Evolutionary conservation across 257 asterid genomes (phyloP), one percentile per base, ranked within the genome.

Genomic region (Ligustrum vulgare): DNA sequence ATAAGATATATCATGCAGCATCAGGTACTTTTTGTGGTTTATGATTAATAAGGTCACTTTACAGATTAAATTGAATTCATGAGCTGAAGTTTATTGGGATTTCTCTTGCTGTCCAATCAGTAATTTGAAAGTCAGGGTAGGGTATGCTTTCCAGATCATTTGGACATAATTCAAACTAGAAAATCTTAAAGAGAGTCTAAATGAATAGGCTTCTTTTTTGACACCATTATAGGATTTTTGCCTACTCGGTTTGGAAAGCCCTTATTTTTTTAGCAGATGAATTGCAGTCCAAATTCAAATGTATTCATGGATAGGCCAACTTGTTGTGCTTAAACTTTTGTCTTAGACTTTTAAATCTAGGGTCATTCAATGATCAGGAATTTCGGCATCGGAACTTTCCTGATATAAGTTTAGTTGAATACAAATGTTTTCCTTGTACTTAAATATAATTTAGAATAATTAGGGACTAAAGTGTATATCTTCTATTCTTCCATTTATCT

Each of bases 351-450:
- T 32, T 65, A 63, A 34, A 45, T n/a, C 18, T 43, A 7, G 31
- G 62, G 71, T 72, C 70, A 56, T 67, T 31, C 70, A 45, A 64
- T 74, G 77, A 66, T 70, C 33, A 41, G 80, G 73, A 34, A 41
- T 13, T 35, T n/a, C 28, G 71, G 22, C 56, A 39, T 22, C 32
- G 56, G 2, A 77, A 39, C 11, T 71, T 23, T 75, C 69, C 41
- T 41, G 37, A 12, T 37, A 28, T 35, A 69, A 34, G 32, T 20
- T 41, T n/a, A n/a, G n/a, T n/a, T n/a, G n/a, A n/a, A n/a, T n/a
- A n/a, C n/a, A n/a, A n/a, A n/a, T n/a, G n/a, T n/a, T n/a, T n/a
- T n/a, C n/a, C n/a, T n/a, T n/a, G n/a, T n/a, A n/a, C n/a, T n/a
- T n/a, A n/a, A n/a, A n/a, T n/a, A n/a, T n/a, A n/a, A n/a, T n/a